phyloP scores from a whole-genome alignment of 495 filamentous ascomycete species.

The Penicillium dipodomyicola region DNA sequence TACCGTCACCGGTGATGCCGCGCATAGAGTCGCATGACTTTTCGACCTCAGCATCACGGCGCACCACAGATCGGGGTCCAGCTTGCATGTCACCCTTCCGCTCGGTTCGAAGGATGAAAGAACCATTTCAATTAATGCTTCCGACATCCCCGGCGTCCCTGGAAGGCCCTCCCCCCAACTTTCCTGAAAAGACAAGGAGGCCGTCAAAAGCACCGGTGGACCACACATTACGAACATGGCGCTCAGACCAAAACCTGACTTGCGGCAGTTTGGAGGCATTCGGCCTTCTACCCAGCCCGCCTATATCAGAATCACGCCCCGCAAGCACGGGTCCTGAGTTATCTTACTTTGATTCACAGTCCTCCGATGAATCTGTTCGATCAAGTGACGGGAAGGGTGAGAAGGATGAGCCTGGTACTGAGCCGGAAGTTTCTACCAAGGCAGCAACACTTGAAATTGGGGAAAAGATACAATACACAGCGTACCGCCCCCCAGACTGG shows the following conservation, averaged over 20 bases:
- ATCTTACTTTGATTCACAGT: conserved; percentile 34
- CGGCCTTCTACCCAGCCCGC: conserved; percentile 43
- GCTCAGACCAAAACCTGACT: conserved; percentile 43
- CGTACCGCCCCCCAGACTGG: conserved; percentile 19
- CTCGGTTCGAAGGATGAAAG: conserved; percentile 48
- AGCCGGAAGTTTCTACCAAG: no score
- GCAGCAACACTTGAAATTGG: neutral
- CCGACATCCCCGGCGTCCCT: conserved; percentile 36
- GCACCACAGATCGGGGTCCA: conserved; percentile 28
- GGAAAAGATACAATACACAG: conserved; percentile 12
- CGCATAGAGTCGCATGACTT: conserved; percentile 29
- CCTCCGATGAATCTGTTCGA: neutral
- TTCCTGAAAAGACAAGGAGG: conserved; percentile 19
- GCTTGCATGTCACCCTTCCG: conserved; percentile 43
- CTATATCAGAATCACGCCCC: conserved; percentile 38
- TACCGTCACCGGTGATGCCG: conserved; percentile 20
- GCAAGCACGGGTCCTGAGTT: conserved; percentile 32
- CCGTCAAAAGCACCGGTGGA: conserved; percentile 19
- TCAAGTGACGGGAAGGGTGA: conserved; percentile 9
- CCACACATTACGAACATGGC: conserved; percentile 40
- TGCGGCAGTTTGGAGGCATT: conserved; percentile 36
- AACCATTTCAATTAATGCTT: conserved; percentile 44
- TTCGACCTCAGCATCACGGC: conserved; percentile 28
- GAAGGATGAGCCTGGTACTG: neutral
- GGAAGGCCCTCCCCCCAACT: conserved; percentile 23